Conservation (phyloP, 352 stramenopile genomes). For the Halophytophthora batemanensis region DNA sequence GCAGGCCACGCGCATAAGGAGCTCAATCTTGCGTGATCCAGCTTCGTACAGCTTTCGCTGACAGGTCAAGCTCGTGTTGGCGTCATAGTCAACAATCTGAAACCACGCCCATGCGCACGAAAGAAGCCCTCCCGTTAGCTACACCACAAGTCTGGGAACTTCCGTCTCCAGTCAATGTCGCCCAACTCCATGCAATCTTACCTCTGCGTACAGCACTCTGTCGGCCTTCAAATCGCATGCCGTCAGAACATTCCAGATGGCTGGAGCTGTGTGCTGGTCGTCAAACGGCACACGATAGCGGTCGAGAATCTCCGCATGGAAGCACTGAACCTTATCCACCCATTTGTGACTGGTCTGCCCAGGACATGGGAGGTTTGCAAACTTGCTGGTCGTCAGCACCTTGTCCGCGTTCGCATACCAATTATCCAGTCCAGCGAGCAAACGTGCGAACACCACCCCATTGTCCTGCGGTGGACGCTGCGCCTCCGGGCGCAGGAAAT, state of each 20-base stretch:
- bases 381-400: not conserved
- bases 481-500: conserved; percentile 1
- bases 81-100: conserved; percentile 10
- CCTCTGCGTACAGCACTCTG: conserved; percentile 18
- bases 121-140: not conserved
- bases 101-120: not conserved
- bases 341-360: conserved; percentile 4
- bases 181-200: too few species aligned
- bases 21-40: conserved; percentile 7
- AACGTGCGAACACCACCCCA: conserved; percentile 11
- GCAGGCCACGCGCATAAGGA: conserved; percentile 16
- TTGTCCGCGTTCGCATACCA: not conserved
- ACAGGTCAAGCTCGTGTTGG: conserved; percentile 8
- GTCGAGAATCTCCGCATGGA: conserved; percentile 15
- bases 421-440: conserved; percentile 8
- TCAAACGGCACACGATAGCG: conserved; percentile 15
- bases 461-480: conserved; percentile 12
- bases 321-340: conserved; percentile 6
- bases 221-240: not conserved
- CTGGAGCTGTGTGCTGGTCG: conserved; percentile 9
- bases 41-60: conserved; percentile 4
- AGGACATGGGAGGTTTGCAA: not conserved
- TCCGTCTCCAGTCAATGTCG: too few species aligned
- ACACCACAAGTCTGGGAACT: not conserved
- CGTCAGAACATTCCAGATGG: conserved; percentile 8